Conservation (phyloP, 1,139 yeast genomes). For the Protomyces pachydermus region DNA sequence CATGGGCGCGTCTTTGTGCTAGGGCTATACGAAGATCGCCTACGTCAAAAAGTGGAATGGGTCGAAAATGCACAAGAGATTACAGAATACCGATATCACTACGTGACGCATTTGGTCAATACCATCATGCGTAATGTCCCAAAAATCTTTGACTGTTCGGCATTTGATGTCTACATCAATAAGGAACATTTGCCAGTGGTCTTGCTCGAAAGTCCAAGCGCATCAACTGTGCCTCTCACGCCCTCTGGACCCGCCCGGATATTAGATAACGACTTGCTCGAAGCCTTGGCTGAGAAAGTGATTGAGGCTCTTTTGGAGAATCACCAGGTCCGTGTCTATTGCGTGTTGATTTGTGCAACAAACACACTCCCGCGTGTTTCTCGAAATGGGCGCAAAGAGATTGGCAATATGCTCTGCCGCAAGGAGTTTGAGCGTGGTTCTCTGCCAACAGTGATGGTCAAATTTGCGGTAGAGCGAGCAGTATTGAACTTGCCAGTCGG, state of each 20-base stretch:
- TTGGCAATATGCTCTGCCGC: conserved; percentile 90
- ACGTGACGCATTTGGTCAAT: conserved; percentile 73
- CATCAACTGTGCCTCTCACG: conserved; percentile 42
- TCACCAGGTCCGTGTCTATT: conserved; percentile 73
- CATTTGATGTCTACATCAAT: conserved; percentile 80
- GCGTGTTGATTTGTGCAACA: conserved; percentile 74
- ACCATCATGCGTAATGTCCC: conserved; percentile 79
- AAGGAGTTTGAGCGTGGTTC: conserved; percentile 72
- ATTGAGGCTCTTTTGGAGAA: conserved; percentile 60
- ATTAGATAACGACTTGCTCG: conserved; percentile 55
- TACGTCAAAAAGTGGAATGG: conserved; percentile 54
- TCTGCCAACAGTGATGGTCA: conserved; percentile 70
- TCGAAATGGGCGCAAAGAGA: conserved; percentile 80
- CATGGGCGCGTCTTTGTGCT: conserved; percentile 83
- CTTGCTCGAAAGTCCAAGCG: conserved; percentile 77
- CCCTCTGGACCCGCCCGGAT: conserved; percentile 40
- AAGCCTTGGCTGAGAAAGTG: conserved; percentile 53
- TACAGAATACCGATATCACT: conserved; percentile 56
- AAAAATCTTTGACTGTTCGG: conserved; percentile 59
- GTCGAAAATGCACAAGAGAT: conserved; percentile 33
- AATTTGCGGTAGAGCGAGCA: conserved; percentile 66
- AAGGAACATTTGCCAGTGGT: conserved; percentile 83
- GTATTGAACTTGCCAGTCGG: conserved; percentile 70
- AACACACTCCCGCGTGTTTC: conserved; percentile 78
- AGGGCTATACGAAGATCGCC: conserved; percentile 87